These are phyloP conservation scores for Carnegiea gigantea DNA, from an alignment of 179 eudicot genomes.

Conservation along the genomic window DNA sequence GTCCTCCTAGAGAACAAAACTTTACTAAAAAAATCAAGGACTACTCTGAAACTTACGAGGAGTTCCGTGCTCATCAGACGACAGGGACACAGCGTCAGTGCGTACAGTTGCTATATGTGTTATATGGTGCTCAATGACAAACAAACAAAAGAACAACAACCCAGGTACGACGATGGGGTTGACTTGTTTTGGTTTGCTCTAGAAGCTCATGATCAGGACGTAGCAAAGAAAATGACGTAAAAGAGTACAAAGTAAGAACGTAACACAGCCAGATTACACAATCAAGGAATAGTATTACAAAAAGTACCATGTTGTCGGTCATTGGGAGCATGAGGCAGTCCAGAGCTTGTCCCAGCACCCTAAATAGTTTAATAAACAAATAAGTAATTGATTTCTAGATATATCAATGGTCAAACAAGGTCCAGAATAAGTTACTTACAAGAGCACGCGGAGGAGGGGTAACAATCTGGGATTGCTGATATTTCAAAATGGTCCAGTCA, in stretches of 20 bases:
- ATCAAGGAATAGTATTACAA: conserved; percentile 30
- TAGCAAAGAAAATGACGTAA: background rate
- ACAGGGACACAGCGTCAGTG: too few species aligned
- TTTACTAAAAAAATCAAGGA: background rate
- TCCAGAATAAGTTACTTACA: conserved; percentile 39
- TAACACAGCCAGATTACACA: background rate
- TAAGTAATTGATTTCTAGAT: conserved; percentile 1
- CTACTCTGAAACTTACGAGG: background rate
- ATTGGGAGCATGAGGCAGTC: conserved; percentile 53
- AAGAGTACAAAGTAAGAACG: background rate
- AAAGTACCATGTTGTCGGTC: conserved; percentile 35
- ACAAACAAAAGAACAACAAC: too few species aligned
- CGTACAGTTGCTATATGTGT: too few species aligned
- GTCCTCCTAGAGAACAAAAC: background rate
- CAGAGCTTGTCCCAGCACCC: conserved; percentile 86
- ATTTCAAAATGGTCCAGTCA: conserved; percentile 87
- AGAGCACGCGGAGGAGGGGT: conserved; percentile 67
- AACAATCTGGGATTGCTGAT: conserved; percentile 79
- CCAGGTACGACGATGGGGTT: background rate
- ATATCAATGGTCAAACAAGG: conserved; percentile 11
- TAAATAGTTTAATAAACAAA: conserved; percentile 26
- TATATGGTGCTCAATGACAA: too few species aligned
- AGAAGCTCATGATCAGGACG: background rate
- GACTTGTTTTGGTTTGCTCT: background rate
- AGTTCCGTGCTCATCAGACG: too few species aligned